Conservation (phyloP, 306 rosid genomes). For the Casuarina cunninghamiana region DNA sequence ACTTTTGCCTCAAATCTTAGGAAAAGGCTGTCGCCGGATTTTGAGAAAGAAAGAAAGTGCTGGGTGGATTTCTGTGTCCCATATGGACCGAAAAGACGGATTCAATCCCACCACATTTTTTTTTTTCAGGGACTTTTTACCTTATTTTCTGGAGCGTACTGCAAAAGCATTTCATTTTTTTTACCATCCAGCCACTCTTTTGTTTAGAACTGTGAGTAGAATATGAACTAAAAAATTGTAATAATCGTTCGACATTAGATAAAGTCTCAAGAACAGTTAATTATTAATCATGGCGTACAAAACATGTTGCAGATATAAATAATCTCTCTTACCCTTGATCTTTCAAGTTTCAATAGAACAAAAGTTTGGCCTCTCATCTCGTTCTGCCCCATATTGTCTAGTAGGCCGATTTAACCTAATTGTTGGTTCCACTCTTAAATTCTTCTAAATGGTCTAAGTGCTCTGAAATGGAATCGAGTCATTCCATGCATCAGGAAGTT, state of each 20-base stretch:
- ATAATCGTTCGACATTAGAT: too few species aligned
- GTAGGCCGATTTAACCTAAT: too few species aligned
- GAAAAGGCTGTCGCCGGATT: slow-evolving; percentile 23
- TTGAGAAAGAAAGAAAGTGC: slow-evolving; percentile 14
- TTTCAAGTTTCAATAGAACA: slow-evolving; percentile 25
- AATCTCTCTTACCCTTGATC: slow-evolving; percentile 9
- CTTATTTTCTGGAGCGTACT: slow-evolving; percentile 40
- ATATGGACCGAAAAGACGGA: not conserved
- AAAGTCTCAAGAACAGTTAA: too few species aligned
- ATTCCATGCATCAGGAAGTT: too few species aligned
- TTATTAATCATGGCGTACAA: too few species aligned
- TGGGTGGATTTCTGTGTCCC: slow-evolving; percentile 9
- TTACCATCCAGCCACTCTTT: slow-evolving; percentile 43
- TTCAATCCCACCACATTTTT: not conserved
- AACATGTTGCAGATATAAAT: too few species aligned
- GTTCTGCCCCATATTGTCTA: too few species aligned
- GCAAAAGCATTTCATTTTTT: slow-evolving; percentile 24
- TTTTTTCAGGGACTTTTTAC: slow-evolving; percentile 7
- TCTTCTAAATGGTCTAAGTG: too few species aligned
- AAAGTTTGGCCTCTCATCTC: slow-evolving; percentile 44
- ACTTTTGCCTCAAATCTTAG: slow-evolving; percentile 24
- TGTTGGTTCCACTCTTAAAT: too few species aligned
- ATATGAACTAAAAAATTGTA: too few species aligned
- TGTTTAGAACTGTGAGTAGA: slow-evolving; percentile 40
- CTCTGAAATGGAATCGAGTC: too few species aligned